These are phyloP conservation scores for Cryptosporidium felis DNA, from an alignment of 169 alveolate species.

Conservation along the genomic window DNA sequence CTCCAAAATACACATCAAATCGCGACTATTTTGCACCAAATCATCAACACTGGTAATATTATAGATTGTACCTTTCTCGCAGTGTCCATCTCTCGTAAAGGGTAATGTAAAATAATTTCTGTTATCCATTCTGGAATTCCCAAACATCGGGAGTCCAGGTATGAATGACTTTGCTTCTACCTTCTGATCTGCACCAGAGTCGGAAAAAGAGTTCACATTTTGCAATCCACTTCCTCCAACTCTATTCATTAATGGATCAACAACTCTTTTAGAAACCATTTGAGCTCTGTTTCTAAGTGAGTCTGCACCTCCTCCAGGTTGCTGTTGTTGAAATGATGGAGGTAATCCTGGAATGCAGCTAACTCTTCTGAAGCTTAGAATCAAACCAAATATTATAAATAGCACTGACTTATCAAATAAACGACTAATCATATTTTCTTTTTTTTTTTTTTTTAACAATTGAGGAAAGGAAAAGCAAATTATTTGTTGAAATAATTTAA, in stretches of 20 bases:
- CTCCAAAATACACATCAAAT: constrained; percentile 60
- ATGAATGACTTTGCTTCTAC: constrained; percentile 29
- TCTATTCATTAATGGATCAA: constrained; percentile 28
- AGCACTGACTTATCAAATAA: not conserved
- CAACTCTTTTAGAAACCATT: constrained; percentile 30
- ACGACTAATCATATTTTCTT: not conserved
- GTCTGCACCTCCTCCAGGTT: constrained; percentile 1
- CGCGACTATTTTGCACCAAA: constrained; percentile 32
- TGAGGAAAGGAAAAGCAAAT: no score
- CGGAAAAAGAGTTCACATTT: not conserved
- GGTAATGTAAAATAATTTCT: constrained; percentile 27
- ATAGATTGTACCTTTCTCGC: constrained; percentile 66
- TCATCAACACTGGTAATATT: constrained; percentile 52
- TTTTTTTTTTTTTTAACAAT: not conserved
- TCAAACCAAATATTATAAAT: not conserved
- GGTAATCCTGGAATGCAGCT: constrained; percentile 1
- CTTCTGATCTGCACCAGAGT: not conserved
- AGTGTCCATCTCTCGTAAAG: constrained; percentile 65
- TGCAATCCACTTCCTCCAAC: constrained; percentile 4
- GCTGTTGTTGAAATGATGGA: not conserved
- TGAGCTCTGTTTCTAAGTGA: constrained; percentile 21
- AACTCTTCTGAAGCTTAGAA: not conserved
- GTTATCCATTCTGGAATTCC: constrained; percentile 2
- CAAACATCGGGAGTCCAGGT: constrained; percentile 40
- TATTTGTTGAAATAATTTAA: not conserved